Evolutionary conservation across 129 eudicot genomes (phyloP), one percentile per base, ranked within the genome.

Genomic region (Dittrichia graveolens): DNA sequence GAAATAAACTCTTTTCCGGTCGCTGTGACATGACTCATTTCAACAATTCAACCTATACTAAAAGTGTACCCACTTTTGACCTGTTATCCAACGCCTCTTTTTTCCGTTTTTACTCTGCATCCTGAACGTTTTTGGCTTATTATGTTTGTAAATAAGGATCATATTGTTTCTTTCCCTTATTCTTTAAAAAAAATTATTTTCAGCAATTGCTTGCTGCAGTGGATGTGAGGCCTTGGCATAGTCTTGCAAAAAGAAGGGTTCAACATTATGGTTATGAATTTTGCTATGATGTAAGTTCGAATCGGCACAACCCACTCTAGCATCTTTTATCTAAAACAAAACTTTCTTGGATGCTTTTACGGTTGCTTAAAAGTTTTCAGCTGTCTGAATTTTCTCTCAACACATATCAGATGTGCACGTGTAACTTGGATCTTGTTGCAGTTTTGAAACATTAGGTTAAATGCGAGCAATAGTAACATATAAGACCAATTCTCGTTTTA

Each of bases 201-300:
- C 83, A 94, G 99, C 91, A 88, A 80, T 65, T 94, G 79, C 86
- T 94, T 82, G 99, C 86, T 34, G 97, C 95, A 44, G 96, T 94
- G 73, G 97, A 90, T 94, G 62, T 64, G 62, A 84, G 86, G 78
- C 96, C 89, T 43, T 94, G 99, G 99, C 82, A 80, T 53, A 75
- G 80, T 73, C 97, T 94, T 61, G 99, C 99, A 42, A 94, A 94
- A 78, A 86, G 99, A 85, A 88, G 99, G 79, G 99, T 94, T 78
- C 99, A 94, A 81, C 97, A 94, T 72, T 88, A 94, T 49, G 99
- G 99, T 44, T 94, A 87, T 61, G 99, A 90, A 74, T 94, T 94
- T 68, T 58, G 90, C 82, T 94, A 94, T 75, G 81, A 83, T 72
- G 99, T 94, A 81, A 84, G 84, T 76, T 64, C 39, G 54, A 52